phyloP scores from a whole-genome alignment of 2,329 filamentous ascomycete genomes.

The Sclerotinia glacialis region DNA sequence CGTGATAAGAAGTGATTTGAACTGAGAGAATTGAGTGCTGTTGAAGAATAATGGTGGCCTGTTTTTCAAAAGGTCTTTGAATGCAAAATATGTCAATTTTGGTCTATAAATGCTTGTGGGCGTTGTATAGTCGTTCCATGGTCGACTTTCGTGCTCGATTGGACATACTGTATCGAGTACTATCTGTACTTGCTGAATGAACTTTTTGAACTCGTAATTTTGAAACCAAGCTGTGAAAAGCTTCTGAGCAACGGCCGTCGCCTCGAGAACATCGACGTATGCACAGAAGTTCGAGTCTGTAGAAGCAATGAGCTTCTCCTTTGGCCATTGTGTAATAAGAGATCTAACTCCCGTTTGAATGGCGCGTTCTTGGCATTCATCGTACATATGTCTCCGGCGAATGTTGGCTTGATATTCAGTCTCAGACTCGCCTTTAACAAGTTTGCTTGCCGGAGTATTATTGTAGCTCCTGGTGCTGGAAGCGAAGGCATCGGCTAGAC shows the following conservation, averaged over 20 bases:
- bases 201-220: constrained; percentile 20
- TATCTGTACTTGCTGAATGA: constrained; percentile 19
- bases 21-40: background rate
- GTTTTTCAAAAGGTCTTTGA: constrained; percentile 17
- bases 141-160: background rate
- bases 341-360: constrained; percentile 6
- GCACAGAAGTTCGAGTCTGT: background rate
- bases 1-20: background rate
- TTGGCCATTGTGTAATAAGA: constrained; percentile 20
- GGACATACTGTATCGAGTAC: background rate
- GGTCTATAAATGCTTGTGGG: constrained; percentile 1
- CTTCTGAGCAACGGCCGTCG: background rate
- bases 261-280: constrained; percentile 14
- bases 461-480: constrained; percentile 7
- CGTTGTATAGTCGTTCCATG: constrained; percentile 3
- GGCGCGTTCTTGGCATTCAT: background rate
- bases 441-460: constrained; percentile 21
- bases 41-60: background rate
- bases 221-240: constrained; percentile 22
- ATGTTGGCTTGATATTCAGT: background rate
- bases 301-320: background rate
- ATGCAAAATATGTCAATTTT: constrained; percentile 7
- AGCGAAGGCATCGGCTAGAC: constrained; percentile 11
- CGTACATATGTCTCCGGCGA: constrained; percentile 2
- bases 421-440: constrained; percentile 8